A percentile compares a stretch with the other conserved stretches of the same genome.
Conservation (phyloP, 2,329 filamentous ascomycete genomes). For the Ceratocystis colombiana region DNA sequence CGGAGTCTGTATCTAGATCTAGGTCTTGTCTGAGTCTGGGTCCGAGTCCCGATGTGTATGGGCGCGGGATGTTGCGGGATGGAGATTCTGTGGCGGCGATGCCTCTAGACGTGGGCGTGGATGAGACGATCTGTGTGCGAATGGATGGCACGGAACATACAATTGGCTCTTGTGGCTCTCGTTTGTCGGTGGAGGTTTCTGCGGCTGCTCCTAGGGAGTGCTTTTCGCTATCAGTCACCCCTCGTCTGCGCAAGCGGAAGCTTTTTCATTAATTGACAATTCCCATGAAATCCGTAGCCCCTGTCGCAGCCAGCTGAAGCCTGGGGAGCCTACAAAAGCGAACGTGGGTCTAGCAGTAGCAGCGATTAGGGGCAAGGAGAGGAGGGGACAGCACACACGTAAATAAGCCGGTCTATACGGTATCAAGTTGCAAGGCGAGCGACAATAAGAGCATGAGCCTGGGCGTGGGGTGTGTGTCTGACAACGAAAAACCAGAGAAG, state of each 20-base stretch:
- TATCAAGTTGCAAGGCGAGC: background rate
- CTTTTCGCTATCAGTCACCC: background rate
- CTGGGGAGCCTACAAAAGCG: background rate
- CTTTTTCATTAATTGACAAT: slow-evolving; percentile 7
- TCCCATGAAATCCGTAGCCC: slow-evolving; percentile 10
- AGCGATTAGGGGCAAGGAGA: background rate
- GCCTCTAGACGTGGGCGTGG: background rate
- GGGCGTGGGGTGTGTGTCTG: background rate
- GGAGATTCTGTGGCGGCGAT: background rate
- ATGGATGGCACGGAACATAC: background rate
- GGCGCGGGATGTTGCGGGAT: background rate
- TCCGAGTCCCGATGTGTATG: background rate
- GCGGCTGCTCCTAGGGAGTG: background rate
- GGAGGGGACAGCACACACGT: background rate
- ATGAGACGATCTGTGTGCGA: background rate
- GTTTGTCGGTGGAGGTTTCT: background rate
- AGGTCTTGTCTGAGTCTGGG: too few relatives aligned
- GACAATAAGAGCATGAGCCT: too few relatives aligned
- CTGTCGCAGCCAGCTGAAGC: slow-evolving; percentile 11
- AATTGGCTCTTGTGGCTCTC: background rate
- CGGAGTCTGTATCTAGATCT: too few relatives aligned
- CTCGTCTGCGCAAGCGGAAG: slow-evolving; percentile 10
- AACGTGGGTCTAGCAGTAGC: background rate
- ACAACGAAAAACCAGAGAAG: background rate
- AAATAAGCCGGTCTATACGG: background rate